These are phyloP conservation scores for Glycine soja DNA, from an alignment of 306 rosid genomes.

Conservation along the genomic window DNA sequence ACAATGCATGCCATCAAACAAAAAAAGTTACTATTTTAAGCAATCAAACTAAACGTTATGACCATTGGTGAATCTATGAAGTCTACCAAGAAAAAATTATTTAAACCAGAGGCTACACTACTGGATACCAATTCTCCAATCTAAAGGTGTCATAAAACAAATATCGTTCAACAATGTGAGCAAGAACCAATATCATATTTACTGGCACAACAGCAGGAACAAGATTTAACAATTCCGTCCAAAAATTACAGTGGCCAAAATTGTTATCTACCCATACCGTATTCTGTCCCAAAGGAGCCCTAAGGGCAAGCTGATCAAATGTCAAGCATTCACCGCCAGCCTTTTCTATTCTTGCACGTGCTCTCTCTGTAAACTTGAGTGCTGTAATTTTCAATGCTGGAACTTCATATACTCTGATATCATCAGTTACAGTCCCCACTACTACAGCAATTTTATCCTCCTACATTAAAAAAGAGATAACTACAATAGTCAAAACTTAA, in stretches of 20 bases:
- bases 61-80: no score
- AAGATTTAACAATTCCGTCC: neutral
- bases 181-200: neutral
- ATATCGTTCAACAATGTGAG: no score
- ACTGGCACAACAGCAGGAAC: neutral
- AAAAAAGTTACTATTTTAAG: no score
- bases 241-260: neutral
- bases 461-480: conserved; percentile 34
- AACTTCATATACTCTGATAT: conserved; percentile 77
- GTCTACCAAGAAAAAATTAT: neutral
- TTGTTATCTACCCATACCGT: conserved; percentile 55
- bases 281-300: conserved; percentile 86
- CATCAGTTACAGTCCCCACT: conserved; percentile 77
- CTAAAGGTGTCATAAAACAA: no score
- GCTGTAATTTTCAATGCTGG: conserved; percentile 71
- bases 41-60: no score
- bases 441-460: conserved; percentile 68
- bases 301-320: conserved; percentile 78
- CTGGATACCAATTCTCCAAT: neutral
- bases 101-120: neutral
- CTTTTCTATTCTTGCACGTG: conserved; percentile 82
- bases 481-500: neutral
- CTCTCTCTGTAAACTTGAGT: conserved; percentile 78
- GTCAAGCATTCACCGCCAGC: conserved; percentile 88
- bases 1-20: no score